A percentile compares a stretch with the other conserved stretches of the same genome.
Evolutionary conservation across 2,329 filamentous ascomycete species (phyloP).

Genomic region (Graphium sp.): DNA sequence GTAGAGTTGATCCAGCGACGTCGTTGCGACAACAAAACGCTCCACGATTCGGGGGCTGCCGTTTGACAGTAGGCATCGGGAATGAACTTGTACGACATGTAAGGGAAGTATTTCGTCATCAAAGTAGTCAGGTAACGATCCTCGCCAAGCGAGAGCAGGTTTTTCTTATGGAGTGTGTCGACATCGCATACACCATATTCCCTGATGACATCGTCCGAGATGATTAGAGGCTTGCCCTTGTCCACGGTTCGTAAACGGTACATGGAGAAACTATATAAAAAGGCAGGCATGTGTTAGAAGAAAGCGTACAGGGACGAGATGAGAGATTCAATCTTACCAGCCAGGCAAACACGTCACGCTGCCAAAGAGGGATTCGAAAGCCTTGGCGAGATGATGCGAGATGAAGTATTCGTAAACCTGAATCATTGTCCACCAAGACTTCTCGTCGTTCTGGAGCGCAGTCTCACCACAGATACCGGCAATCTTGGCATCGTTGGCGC

Average conservation of each 20-base stretch:
- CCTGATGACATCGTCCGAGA: slow-evolving; percentile 70
- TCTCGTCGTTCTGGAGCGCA: slow-evolving; percentile 85
- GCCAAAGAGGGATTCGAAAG: slow-evolving; percentile 94
- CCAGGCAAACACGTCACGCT: slow-evolving; percentile 97
- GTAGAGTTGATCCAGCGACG: slow-evolving; percentile 99
- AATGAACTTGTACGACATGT: slow-evolving; percentile 92
- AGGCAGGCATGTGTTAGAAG: neutral
- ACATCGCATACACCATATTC: slow-evolving; percentile 84
- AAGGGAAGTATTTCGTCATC: slow-evolving; percentile 95
- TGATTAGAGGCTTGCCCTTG: slow-evolving; percentile 85
- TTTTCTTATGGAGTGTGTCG: slow-evolving; percentile 95
- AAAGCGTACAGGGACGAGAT: neutral
- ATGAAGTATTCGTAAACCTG: slow-evolving; percentile 99
- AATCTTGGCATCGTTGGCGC: slow-evolving; percentile 88
- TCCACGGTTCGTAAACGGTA: slow-evolving; percentile 90
- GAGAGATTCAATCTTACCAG: slow-evolving; percentile 75
- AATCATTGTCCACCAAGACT: slow-evolving; percentile 99
- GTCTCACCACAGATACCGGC: slow-evolving; percentile 96
- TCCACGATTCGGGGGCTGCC: slow-evolving; percentile 86
- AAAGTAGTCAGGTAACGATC: slow-evolving; percentile 94
- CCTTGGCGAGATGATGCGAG: slow-evolving; percentile 90
- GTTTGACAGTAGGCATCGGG: slow-evolving; percentile 87
- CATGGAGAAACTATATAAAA: slow-evolving; percentile 76
- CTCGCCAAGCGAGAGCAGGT: slow-evolving; percentile 81
- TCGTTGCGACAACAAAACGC: slow-evolving; percentile 87